Evolutionary conservation across 192 early-diverging fungal species (phyloP).

Genomic region (Borealophlyctis nickersoniae): DNA sequence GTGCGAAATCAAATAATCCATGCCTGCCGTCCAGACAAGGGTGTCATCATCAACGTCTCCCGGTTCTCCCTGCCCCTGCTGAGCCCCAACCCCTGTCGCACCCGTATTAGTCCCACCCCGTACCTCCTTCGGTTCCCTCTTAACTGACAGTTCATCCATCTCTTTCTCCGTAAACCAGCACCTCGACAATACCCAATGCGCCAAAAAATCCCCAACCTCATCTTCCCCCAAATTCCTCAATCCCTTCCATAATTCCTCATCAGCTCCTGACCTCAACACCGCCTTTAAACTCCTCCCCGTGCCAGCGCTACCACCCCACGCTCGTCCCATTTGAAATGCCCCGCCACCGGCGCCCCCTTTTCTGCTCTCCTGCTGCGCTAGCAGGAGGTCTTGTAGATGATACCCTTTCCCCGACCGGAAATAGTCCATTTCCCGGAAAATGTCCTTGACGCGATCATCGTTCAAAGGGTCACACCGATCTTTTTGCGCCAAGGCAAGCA

Average conservation of each 20-base stretch:
- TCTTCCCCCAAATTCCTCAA: conserved; percentile 54
- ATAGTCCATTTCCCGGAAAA: conserved; percentile 53
- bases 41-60: no score
- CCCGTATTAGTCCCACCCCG: background rate
- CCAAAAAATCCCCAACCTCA: conserved; percentile 54
- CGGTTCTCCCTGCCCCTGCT: background rate
- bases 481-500: conserved; percentile 61
- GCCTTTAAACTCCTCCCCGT: conserved; percentile 22
- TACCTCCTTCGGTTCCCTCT: conserved; percentile 51
- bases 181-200: conserved; percentile 71
- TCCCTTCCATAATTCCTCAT: no score
- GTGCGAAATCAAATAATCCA: background rate
- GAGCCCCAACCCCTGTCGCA: conserved; percentile 2
- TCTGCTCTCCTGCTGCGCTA: conserved; percentile 6
- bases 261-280: conserved; percentile 49
- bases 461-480: conserved; percentile 41
- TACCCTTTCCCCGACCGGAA: conserved; percentile 60
- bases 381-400: conserved; percentile 33
- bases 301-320: conserved; percentile 28
- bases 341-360: conserved; percentile 30
- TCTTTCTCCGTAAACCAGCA: conserved; percentile 70
- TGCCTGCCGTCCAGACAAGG: background rate
- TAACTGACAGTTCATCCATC: conserved; percentile 67
- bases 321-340: conserved; percentile 18
- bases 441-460: conserved; percentile 49